phyloP scores from a whole-genome alignment of 202 grass and related monocot genomes.

The Brachypodium distachyon region DNA sequence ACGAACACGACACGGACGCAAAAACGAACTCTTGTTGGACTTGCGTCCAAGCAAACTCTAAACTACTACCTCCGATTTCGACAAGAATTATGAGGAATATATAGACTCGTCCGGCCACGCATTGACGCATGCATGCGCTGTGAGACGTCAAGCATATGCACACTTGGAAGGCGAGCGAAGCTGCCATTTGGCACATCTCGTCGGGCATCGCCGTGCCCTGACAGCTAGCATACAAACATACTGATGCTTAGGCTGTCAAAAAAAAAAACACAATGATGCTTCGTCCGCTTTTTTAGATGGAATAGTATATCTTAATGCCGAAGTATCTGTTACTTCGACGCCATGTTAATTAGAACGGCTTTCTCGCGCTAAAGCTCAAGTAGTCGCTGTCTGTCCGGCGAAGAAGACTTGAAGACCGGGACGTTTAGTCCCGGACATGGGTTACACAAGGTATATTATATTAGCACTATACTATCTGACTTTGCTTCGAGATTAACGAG shows the following conservation, averaged over 20 bases:
- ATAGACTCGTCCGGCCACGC: not conserved
- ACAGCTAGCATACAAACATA: not conserved
- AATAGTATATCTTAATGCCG: not conserved
- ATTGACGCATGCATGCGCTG: not conserved
- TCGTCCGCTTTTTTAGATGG: not conserved
- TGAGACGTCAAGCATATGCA: slow-evolving; percentile 33
- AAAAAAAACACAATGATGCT: not conserved
- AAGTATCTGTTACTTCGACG: slow-evolving; percentile 22
- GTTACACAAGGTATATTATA: not conserved
- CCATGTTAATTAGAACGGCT: not conserved
- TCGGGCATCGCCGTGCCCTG: not conserved
- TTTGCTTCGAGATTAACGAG: not conserved
- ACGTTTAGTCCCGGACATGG: not conserved
- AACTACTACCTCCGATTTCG: too few species aligned
- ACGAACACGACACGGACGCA: not conserved
- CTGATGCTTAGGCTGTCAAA: too few species aligned
- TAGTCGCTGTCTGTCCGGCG: not conserved
- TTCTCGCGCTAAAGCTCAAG: not conserved
- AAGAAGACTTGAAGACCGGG: not conserved
- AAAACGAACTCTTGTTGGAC: not conserved
- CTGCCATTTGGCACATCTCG: slow-evolving; percentile 11
- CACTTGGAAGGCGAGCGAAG: not conserved
- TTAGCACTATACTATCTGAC: too few species aligned
- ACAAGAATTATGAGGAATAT: too few species aligned
- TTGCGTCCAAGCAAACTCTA: slow-evolving; percentile 32